These are phyloP conservation scores for Aspergillus brunneoviolaceus DNA, from an alignment of 2,329 filamentous ascomycete species.

Conservation along the genomic window DNA sequence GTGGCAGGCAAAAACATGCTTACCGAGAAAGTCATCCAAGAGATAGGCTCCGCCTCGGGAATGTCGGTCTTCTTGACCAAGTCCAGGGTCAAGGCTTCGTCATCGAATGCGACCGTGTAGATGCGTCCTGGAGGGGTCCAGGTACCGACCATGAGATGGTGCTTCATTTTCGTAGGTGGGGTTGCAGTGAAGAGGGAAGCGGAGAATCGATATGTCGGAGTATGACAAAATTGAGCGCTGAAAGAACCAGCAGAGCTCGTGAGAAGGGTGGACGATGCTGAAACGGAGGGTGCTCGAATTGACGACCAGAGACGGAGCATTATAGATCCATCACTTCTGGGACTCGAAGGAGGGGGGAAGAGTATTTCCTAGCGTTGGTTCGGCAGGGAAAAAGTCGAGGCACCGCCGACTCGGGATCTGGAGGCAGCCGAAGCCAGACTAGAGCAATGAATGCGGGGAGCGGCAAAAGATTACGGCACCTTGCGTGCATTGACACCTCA, in stretches of 20 bases:
- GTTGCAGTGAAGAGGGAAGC: constrained; percentile 1
- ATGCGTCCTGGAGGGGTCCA: constrained; percentile 89
- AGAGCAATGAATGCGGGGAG: not conserved
- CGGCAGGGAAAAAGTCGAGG: not conserved
- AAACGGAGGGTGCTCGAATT: not conserved
- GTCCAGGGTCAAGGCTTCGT: constrained; percentile 71
- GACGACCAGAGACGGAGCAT: not conserved
- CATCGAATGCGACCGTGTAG: constrained; percentile 85
- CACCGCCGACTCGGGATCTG: not conserved
- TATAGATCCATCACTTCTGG: not conserved
- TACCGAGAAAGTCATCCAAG: constrained; percentile 90
- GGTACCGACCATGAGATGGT: constrained; percentile 88
- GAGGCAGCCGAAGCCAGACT: not conserved
- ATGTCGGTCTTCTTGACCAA: constrained; percentile 80
- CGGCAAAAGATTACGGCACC: not conserved
- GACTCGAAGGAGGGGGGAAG: not conserved
- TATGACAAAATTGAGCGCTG: not conserved
- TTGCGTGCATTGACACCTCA: not conserved
- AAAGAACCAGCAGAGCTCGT: not conserved
- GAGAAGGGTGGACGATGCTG: not conserved
- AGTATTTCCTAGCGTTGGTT: not conserved
- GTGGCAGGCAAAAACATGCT: constrained; percentile 32
- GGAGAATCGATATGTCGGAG: not conserved
- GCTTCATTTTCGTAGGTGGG: constrained; percentile 61
- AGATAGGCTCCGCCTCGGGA: constrained; percentile 80